Evolutionary conservation across 768 basidiomycete genomes (phyloP), one percentile per base, ranked within the genome.

Genomic region (Lactarius trivialis): DNA sequence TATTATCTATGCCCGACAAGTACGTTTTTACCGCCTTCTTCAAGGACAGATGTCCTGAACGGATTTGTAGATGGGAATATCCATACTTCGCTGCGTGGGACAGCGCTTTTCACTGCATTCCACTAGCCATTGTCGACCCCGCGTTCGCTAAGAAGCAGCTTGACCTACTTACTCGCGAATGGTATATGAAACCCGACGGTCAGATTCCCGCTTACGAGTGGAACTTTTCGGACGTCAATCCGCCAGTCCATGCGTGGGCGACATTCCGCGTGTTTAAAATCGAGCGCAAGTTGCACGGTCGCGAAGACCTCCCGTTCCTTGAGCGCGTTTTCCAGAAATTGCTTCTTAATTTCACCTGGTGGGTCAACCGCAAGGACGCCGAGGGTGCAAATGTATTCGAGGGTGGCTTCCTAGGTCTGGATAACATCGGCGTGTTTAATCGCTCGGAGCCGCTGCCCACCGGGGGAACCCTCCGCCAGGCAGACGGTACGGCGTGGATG

Each of bases 401-500:
- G 73, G 97, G 97, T 54, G 97, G 97, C 21, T 98, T 99, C 79
- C 81, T 99, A 41, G 97, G 97, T 33, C 78, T 99, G 45, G 97
- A 99, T 77, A 99, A 99, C 70, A 98, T 99, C 64, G 94, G 94
- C 14, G 85, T 92, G 7, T 99, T 99, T 79, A 99, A 99, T 76
- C 88, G 97, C 52, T 97, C 93, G 2, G 97, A 99, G 73, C 91
- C 93, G 30, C 76, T 99, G 28, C 97, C 97, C 7, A 98, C 95
- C 6, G 96, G 96, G 36, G 97, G 97, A 9, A 83, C 77, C 19
- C 79, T 99, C 61, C 93, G 96, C 58, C 97, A 99, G 76, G 94
- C 97, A 8, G 97, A 99, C 72, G 96, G 96, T 9, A 99, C 97
- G 7, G 93, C 96, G 0, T 99, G 97, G 97, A 99, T 99, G 97